Base-by-base conservation (phyloP, 768 basidiomycete species). In the Psilocybe subaeruginosa region DNA sequence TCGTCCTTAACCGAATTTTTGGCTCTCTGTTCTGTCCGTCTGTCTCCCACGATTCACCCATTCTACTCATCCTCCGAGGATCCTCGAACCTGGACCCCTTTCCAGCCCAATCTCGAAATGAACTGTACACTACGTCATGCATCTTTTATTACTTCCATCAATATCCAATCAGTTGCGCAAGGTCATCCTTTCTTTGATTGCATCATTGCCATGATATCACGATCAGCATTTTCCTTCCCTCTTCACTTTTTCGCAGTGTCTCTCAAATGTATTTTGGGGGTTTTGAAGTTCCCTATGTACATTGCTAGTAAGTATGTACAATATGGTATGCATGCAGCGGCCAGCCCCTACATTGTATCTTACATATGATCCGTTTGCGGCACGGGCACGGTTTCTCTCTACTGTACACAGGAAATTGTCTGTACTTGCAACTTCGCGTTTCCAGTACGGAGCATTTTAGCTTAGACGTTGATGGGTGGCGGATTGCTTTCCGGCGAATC, bases 71-170 rank as follows among this genome's bases (percentile, higher is more conserved):
- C 8, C 51, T 50, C 7, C 49, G 49, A 23, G 23, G 16, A 50
- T 12, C 16, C 29, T 7, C 31, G 19, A 17, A 16, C 11, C n/a
- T 53, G 31, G n/a, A 12, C 9, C 17, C 9, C 35, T 33, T 37
- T 37, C 51, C 33, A 27, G 4, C 30, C 1, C 51, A 17, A 14
- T 51, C 27, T 16, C 50, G 11, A 51, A 53, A 53, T n/a, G 31
- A 53, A 53, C 51, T 53, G 51, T 53, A 53, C 33, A 53, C 51
- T 53, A 53, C 51, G 51, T 53, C 51, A 53, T 53, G n/a, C 51
- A 53, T 53, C 51, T 29, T 51, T 53, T 53, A 31, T 37, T 53
- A 53, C 33, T 53, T 31, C 51, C 50, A 53, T 53, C 51, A 37
- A 37, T 53, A 53, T 30, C 49, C 49, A 31, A 51, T 51, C 49